These are phyloP conservation scores for Annulohypoxylon maeteangense DNA, from an alignment of 495 filamentous ascomycete species.

Conservation along the genomic window DNA sequence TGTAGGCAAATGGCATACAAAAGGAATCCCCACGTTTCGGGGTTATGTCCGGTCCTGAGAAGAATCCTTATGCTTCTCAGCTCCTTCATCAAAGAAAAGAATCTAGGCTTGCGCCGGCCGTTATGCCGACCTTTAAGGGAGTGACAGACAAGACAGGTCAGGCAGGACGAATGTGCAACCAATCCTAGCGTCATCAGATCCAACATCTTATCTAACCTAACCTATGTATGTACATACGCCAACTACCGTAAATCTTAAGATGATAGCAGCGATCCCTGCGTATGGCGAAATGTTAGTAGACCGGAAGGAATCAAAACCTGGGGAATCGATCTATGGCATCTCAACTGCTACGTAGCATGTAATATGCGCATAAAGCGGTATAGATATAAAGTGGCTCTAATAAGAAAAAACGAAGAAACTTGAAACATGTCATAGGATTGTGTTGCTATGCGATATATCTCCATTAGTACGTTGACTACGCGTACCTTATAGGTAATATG, in stretches of 20 bases:
- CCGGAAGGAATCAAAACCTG: slow-evolving; percentile 29
- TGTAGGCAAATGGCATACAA: not conserved
- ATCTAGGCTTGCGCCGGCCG: slow-evolving; percentile 12
- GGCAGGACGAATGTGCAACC: slow-evolving; percentile 30
- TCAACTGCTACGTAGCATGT: not conserved
- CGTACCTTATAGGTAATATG: slow-evolving; percentile 1
- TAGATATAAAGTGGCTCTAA: slow-evolving; percentile 7
- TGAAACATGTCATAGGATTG: slow-evolving; percentile 27
- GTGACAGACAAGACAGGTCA: slow-evolving; percentile 8
- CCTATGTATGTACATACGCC: no score
- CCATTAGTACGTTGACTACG: slow-evolving; percentile 9
- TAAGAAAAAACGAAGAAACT: not conserved
- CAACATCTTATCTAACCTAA: slow-evolving; percentile 39
- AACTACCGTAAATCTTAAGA: slow-evolving; percentile 39
- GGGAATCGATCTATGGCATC: slow-evolving; percentile 24
- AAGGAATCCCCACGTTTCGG: slow-evolving; percentile 13
- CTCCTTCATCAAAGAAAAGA: not conserved
- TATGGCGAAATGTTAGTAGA: slow-evolving; percentile 23
- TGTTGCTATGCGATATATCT: slow-evolving; percentile 22
- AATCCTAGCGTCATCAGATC: slow-evolving; percentile 33
- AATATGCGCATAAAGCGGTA: slow-evolving; percentile 15
- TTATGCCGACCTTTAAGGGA: not conserved
- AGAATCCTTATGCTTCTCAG: not conserved
- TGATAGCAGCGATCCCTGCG: slow-evolving; percentile 20
- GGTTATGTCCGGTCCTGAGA: slow-evolving; percentile 1